Conservation (phyloP, 169 alveolate species). For the Plasmodium sp. region DNA sequence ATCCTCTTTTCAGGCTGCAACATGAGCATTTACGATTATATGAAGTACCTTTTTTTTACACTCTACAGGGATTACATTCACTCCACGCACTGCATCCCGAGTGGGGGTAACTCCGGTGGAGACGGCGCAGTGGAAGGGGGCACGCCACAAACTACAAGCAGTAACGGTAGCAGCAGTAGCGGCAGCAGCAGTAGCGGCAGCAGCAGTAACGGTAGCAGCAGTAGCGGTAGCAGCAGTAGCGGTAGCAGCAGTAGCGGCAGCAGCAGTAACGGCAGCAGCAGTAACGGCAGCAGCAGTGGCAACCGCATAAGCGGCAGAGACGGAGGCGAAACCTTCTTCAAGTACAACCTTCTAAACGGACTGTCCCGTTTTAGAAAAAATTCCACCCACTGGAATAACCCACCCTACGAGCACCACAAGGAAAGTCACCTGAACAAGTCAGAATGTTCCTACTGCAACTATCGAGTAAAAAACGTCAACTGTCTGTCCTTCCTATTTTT, state of each 20-base stretch:
- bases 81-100: slow-evolving; percentile 25
- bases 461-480: slow-evolving; percentile 58
- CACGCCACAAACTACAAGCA: not conserved
- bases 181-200: not conserved
- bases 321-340: not conserved
- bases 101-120: not conserved
- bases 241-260: not conserved
- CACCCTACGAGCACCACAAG: not conserved
- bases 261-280: not conserved
- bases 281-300: not conserved
- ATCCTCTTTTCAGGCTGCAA: slow-evolving; percentile 58
- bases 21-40: slow-evolving; percentile 70
- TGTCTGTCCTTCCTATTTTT: slow-evolving; percentile 51
- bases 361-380: not conserved
- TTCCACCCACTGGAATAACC: not conserved
- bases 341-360: not conserved
- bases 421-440: slow-evolving; percentile 11
- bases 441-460: slow-evolving; percentile 32
- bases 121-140: too few species aligned
- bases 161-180: not conserved
- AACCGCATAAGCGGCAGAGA: not conserved
- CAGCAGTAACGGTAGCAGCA: not conserved
- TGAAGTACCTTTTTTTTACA: slow-evolving; percentile 42
- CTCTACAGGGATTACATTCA: slow-evolving; percentile 53
- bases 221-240: not conserved